Conservation (phyloP, 148 eudicot species). For the Selenicereus undatus region DNA sequence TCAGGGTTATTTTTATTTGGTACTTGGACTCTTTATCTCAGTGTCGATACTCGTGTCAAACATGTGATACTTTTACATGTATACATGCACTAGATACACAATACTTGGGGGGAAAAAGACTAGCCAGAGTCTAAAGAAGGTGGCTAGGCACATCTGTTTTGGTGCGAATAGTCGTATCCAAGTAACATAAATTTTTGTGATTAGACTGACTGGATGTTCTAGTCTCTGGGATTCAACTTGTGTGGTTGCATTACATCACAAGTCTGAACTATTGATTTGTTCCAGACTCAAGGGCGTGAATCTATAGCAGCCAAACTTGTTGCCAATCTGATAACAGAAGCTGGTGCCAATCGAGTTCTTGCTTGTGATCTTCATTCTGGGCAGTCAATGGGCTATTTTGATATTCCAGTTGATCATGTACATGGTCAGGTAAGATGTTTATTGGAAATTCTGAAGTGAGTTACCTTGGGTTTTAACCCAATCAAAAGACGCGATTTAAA, state of each 20-base stretch:
- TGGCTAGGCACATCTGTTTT: too few relatives aligned
- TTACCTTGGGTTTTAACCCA: neutral
- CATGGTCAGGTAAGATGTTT: slow-evolving; percentile 64
- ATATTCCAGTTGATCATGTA: slow-evolving; percentile 94
- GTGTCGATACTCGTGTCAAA: too few relatives aligned
- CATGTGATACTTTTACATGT: too few relatives aligned
- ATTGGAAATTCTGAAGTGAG: neutral
- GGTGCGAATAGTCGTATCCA: too few relatives aligned
- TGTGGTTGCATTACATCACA: neutral
- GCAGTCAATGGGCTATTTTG: slow-evolving; percentile 96
- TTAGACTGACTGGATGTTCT: neutral
- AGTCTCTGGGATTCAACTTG: neutral
- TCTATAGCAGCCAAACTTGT: slow-evolving; percentile 96
- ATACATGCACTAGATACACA: neutral
- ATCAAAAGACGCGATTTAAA: neutral
- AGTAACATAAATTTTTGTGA: neutral
- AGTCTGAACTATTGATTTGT: slow-evolving; percentile 16
- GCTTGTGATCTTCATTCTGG: slow-evolving; percentile 97
- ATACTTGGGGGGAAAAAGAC: too few relatives aligned
- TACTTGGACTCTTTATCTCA: neutral
- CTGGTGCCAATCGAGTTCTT: slow-evolving; percentile 95
- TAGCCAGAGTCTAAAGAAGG: too few relatives aligned
- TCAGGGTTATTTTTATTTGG: neutral
- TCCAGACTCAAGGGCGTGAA: slow-evolving; percentile 94
- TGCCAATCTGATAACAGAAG: slow-evolving; percentile 81